Evolutionary conservation across 2,329 filamentous ascomycete species (phyloP).

Genomic region (Biscogniauxia mediterranea): DNA sequence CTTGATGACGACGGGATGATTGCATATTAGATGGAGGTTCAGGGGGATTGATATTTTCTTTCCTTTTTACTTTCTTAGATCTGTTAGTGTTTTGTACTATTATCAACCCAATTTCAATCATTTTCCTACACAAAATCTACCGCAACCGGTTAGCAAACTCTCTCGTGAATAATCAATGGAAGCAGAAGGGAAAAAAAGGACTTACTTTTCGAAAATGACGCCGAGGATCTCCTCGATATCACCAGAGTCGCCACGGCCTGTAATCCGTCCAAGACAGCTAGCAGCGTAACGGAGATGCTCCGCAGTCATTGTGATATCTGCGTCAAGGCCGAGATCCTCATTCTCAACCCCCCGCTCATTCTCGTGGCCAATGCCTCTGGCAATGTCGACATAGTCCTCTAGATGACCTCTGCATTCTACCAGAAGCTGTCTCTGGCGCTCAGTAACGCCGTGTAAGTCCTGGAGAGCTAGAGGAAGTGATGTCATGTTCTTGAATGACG

Average conservation of each 20-base stretch:
- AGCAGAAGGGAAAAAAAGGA: conserved; percentile 22
- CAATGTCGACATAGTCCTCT: conserved; percentile 67
- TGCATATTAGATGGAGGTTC: conserved; percentile 2
- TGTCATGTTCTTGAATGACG: conserved; percentile 70
- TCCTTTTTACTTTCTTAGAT: background rate
- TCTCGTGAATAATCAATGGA: too few relatives aligned
- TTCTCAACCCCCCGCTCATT: conserved; percentile 21
- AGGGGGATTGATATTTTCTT: conserved; percentile 1
- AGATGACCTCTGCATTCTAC: conserved; percentile 70
- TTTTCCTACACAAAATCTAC: conserved; percentile 57
- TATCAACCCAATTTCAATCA: conserved; percentile 32
- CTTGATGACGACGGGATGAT: conserved; percentile 10
- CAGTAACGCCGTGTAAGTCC: conserved; percentile 85
- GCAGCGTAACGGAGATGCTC: conserved; percentile 84
- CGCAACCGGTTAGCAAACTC: conserved; percentile 13
- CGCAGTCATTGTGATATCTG: conserved; percentile 86
- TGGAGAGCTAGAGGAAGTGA: conserved; percentile 68
- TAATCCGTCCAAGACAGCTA: conserved; percentile 79
- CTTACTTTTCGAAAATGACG: conserved; percentile 95
- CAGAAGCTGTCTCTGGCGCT: conserved; percentile 82
- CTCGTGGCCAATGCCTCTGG: conserved; percentile 32
- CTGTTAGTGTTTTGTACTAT: conserved; percentile 3
- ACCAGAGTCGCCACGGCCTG: conserved; percentile 77
- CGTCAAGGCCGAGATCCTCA: conserved; percentile 41
- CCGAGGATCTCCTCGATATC: conserved; percentile 96